phyloP scores from a whole-genome alignment of 129 eudicot genomes.

The Apium graveolens region DNA sequence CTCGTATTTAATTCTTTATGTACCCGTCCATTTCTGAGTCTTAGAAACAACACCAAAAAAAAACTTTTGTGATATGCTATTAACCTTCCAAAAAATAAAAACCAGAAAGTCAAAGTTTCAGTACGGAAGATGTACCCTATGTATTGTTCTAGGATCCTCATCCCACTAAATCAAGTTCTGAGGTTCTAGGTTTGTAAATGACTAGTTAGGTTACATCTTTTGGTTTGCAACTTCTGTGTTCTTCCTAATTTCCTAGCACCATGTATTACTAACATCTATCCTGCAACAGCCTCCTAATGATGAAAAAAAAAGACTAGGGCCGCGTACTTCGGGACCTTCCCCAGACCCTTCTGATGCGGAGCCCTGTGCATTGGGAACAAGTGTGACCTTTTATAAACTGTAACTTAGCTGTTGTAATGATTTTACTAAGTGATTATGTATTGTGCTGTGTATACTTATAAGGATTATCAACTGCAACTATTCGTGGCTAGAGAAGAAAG shows the following conservation, averaged over 20 bases:
- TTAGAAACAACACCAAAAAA: background rate
- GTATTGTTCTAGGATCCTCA: background rate
- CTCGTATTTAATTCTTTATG: background rate
- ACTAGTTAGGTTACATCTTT: background rate
- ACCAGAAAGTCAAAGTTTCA: background rate
- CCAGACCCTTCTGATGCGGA: background rate
- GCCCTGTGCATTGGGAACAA: background rate
- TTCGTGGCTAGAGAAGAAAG: background rate
- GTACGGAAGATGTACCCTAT: background rate
- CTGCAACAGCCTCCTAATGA: background rate
- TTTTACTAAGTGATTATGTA: background rate
- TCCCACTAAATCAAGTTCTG: background rate
- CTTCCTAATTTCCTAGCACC: background rate
- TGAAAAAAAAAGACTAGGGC: background rate
- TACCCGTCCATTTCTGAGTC: background rate
- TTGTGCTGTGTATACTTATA: background rate
- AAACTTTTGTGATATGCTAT: background rate
- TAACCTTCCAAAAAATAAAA: background rate
- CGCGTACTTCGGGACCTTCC: background rate
- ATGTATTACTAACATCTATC: background rate
- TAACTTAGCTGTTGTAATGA: background rate
- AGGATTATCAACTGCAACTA: background rate
- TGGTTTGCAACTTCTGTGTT: background rate
- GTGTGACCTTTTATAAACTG: background rate
- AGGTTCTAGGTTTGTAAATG: background rate